Evolutionary conservation across 192 early-diverging fungal species (phyloP), one percentile per base, ranked within the genome.

Genomic region (Pecoramyces ruminantium): DNA sequence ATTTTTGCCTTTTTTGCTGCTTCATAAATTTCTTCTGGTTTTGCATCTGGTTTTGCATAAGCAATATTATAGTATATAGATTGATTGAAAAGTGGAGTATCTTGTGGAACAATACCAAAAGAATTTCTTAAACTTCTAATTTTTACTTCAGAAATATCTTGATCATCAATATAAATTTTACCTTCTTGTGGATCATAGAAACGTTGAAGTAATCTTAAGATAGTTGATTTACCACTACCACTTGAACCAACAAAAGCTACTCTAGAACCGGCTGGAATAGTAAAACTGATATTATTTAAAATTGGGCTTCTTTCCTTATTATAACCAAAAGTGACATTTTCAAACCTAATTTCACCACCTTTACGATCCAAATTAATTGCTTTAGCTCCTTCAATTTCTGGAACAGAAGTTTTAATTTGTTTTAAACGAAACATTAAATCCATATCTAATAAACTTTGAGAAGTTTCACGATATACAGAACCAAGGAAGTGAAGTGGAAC

Each of bases 401-500:
- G 15, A 42, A 93, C 88, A 21, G 86, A 84, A 12, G 87, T 85
- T 27, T 83, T 79, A 13, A 92, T 84, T 16, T 89, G 87, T 78
- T 93, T 90, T 28, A 99, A 89, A 51, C 90, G 89, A 84, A 99
- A 98, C 92, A 99, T 93, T 34, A 93, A 90, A 77, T 98, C 96
- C 97, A 99, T 98, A 81, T 99, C 98, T 40, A 97, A 92, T 38
- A 99, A 86, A 17, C 93, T 92, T 86, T 99, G 98, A 79, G 93
- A 90, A 67, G 96, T 90, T 86, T 99, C 98, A 80, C 98, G 92
- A 83, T 99, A 99, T 13, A 99, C 96, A 28, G 94, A 94, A 30
- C 98, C 98, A 79, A 99, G 85, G 84, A 99, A 99, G 88, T 99
- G 98, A 18, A 99, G 88, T 27, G 98, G 98, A 84, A 98, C 88